Percentiles rank a stretch among this genome's conserved stretches.
Conservation (phyloP, 352 stramenopile species). For the Albugo laibachii region DNA sequence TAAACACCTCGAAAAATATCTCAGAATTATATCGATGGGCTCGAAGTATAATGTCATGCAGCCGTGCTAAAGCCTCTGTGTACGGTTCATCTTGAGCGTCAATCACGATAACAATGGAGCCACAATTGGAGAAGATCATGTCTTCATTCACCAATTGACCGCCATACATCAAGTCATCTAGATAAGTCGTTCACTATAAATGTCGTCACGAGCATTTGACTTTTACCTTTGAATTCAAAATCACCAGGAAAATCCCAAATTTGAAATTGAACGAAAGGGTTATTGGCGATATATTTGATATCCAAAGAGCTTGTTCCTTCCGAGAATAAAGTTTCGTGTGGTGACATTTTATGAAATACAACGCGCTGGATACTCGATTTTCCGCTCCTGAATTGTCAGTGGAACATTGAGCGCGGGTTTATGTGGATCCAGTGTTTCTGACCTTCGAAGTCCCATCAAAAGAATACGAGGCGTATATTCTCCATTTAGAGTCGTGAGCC, state of each 20-base stretch:
- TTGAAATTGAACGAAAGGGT: constrained; percentile 95
- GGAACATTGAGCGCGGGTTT: background rate
- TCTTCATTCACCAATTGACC: constrained; percentile 79
- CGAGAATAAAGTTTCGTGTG: constrained; percentile 95
- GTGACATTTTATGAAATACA: constrained; percentile 99
- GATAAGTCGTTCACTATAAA: constrained; percentile 7
- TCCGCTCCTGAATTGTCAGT: constrained; percentile 26
- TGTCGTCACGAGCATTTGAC: too few species aligned
- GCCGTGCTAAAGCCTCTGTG: constrained; percentile 60
- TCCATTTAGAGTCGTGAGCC: constrained; percentile 34
- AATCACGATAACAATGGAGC: constrained; percentile 93
- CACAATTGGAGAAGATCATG: constrained; percentile 83
- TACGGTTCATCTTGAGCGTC: constrained; percentile 93
- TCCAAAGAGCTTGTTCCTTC: constrained; percentile 76
- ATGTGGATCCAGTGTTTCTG: background rate
- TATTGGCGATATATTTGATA: constrained; percentile 96
- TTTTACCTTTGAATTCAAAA: constrained; percentile 69
- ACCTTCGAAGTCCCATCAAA: constrained; percentile 91
- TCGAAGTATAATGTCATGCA: constrained; percentile 77
- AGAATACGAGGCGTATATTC: constrained; percentile 90
- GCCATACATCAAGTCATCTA: constrained; percentile 75
- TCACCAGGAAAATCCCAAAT: constrained; percentile 98
- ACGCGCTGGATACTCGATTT: constrained; percentile 88
- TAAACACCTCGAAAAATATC: constrained; percentile 97
- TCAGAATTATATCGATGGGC: constrained; percentile 86